Conservation (phyloP, 2,329 filamentous ascomycete species). For the Phyllosticta capitalensis region DNA sequence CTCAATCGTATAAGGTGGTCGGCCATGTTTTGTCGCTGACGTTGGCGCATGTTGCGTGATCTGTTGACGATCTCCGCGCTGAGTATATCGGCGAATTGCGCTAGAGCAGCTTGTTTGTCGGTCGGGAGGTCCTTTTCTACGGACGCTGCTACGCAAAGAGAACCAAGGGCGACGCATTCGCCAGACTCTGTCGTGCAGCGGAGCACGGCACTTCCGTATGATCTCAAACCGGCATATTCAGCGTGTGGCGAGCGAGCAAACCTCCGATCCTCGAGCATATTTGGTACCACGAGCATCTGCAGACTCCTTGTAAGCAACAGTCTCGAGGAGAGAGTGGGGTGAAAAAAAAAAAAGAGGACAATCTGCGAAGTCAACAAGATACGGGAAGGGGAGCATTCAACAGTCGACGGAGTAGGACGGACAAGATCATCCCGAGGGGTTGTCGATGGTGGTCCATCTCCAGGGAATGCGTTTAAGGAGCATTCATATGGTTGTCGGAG, state of each 20-base stretch:
- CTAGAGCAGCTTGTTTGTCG: constrained; percentile 24
- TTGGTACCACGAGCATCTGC: constrained; percentile 33
- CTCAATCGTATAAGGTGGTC: constrained; percentile 21
- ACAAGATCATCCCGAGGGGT: too few species aligned
- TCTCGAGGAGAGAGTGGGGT: too few species aligned
- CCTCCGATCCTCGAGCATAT: constrained; percentile 38
- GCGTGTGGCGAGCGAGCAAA: constrained; percentile 35
- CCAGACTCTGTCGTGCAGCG: constrained; percentile 33
- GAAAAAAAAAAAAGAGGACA: too few species aligned
- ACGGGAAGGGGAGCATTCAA: too few species aligned
- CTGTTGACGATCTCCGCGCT: constrained; percentile 34
- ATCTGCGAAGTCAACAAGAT: too few species aligned
- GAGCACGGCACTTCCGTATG: constrained; percentile 35
- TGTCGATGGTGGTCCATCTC: too few species aligned
- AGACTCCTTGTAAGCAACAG: neutral
- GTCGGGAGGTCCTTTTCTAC: constrained; percentile 24
- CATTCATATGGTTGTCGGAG: too few species aligned
- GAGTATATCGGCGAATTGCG: constrained; percentile 32
- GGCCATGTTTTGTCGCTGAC: constrained; percentile 30
- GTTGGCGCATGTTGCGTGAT: constrained; percentile 29
- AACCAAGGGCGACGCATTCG: constrained; percentile 32
- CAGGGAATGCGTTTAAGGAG: too few species aligned
- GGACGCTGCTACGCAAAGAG: constrained; percentile 35
- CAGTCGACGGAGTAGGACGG: too few species aligned
- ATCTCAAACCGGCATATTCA: constrained; percentile 29